Conservation (phyloP, 139 green algal species). For the Nannochloris sp. region DNA sequence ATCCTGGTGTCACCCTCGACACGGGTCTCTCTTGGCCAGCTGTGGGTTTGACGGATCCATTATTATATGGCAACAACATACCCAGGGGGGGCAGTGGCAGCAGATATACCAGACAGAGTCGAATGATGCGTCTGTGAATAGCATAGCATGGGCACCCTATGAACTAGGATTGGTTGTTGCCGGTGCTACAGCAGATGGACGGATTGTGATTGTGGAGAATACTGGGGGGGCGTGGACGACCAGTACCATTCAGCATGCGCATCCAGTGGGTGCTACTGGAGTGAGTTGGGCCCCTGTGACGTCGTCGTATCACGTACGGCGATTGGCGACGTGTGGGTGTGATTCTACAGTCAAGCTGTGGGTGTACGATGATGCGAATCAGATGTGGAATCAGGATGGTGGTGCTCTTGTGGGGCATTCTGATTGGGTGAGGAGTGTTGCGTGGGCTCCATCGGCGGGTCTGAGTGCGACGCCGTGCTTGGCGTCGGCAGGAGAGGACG, state of each 20-base stretch:
- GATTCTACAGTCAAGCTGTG: constrained; percentile 86
- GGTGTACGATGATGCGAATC: constrained; percentile 34
- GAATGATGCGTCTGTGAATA: constrained; percentile 84
- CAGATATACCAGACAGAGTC: constrained; percentile 45
- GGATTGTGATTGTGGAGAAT: constrained; percentile 62
- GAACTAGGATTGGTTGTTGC: constrained; percentile 86
- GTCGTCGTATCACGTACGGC: constrained; percentile 51
- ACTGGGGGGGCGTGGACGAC: constrained; percentile 45
- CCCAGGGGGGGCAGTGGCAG: constrained; percentile 50
- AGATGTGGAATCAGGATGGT: constrained; percentile 66
- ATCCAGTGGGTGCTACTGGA: constrained; percentile 74
- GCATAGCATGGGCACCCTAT: constrained; percentile 82
- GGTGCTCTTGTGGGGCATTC: constrained; percentile 62
- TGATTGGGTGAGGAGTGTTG: constrained; percentile 93
- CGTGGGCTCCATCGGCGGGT: constrained; percentile 88
- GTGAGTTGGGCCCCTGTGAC: constrained; percentile 85
- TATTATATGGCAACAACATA: constrained; percentile 86
- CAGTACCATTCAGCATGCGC: constrained; percentile 45
- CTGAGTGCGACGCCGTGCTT: constrained; percentile 71
- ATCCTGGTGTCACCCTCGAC: constrained; percentile 92
- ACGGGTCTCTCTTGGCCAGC: constrained; percentile 82
- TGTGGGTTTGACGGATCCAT: constrained; percentile 87
- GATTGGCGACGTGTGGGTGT: constrained; percentile 72
- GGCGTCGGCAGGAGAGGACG: constrained; percentile 86
- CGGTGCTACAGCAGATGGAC: constrained; percentile 82